These are phyloP conservation scores for Tolypocladium endophyticum DNA, from an alignment of 2,329 filamentous ascomycete genomes.

Conservation along the genomic window DNA sequence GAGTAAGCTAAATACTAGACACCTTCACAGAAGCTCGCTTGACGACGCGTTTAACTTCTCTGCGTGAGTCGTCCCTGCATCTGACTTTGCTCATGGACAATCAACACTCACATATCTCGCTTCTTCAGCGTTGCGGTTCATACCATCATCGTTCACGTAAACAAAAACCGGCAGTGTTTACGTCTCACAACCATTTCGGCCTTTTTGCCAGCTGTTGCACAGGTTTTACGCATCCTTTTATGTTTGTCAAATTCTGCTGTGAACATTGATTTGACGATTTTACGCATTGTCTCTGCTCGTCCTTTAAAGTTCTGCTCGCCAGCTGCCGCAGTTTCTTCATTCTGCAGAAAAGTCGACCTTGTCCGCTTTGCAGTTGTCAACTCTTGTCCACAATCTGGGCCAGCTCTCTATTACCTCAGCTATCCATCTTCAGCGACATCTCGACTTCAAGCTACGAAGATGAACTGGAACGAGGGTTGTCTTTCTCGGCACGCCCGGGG, in stretches of 20 bases:
- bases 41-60: neutral
- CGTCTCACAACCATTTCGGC: neutral
- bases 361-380: neutral
- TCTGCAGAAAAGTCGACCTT: neutral
- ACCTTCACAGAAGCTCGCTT: neutral
- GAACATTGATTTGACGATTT: neutral
- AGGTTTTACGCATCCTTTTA: neutral
- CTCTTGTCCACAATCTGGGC: neutral
- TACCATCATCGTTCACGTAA: too few species aligned
- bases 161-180: neutral
- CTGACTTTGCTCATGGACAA: neutral
- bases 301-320: neutral
- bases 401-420: neutral
- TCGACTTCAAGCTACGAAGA: slow-evolving; percentile 7
- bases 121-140: neutral
- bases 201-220: too few species aligned
- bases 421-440: neutral
- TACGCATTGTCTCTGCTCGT: neutral
- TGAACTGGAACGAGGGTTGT: slow-evolving; percentile 32
- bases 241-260: neutral
- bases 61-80: neutral
- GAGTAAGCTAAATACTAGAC: too few species aligned
- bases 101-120: neutral
- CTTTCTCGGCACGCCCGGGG: slow-evolving; percentile 24
- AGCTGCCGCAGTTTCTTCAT: neutral